Evolutionary conservation across 2,329 filamentous ascomycete species (phyloP).

Genomic region (Curvularia sp.): DNA sequence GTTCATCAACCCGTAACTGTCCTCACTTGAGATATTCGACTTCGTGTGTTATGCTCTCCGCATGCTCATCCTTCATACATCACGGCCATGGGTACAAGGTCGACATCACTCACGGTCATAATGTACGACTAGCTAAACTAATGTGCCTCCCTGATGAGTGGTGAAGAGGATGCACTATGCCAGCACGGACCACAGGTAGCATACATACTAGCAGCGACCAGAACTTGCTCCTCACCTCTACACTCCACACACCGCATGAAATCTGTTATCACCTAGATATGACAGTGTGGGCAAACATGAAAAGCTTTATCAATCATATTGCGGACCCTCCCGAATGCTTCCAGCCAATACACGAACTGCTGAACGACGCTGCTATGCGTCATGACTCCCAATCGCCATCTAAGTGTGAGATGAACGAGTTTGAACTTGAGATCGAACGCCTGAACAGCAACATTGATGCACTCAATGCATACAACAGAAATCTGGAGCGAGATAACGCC

Average conservation of each 20-base stretch:
- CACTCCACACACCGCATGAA: background rate
- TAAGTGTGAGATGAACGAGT: background rate
- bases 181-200: constrained; percentile 3
- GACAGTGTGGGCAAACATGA: background rate
- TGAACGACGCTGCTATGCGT: background rate
- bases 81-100: background rate
- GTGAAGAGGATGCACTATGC: background rate
- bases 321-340: background rate
- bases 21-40: background rate
- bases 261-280: background rate
- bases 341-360: background rate
- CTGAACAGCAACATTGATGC: background rate
- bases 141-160: background rate
- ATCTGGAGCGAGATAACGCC: background rate
- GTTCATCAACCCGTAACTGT: background rate
- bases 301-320: background rate
- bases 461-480: background rate
- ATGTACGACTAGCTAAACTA: background rate
- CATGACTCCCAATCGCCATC: background rate
- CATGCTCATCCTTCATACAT: background rate
- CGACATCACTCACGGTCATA: background rate
- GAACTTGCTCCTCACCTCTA: background rate
- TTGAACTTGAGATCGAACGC: background rate
- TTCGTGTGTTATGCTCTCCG: background rate
- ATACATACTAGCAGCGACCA: constrained; percentile 2